Base-by-base conservation (phyloP, 257 asterid genomes). In the Solanum sejunctum region DNA sequence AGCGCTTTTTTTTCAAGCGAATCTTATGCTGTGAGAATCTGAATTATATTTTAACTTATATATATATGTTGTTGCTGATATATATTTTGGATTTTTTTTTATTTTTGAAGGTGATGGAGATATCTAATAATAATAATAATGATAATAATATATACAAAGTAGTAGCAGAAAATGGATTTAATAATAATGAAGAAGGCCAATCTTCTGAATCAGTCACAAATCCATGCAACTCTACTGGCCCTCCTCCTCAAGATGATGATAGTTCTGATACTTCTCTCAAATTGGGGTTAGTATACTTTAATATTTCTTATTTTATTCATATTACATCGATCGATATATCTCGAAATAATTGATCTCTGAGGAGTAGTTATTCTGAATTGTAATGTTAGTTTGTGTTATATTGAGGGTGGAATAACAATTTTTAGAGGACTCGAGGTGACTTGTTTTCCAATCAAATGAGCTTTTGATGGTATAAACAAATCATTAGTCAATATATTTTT, bases 201-300 rank as follows among this genome's bases (percentile, higher is more conserved):
- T 91, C 97, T 6, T 94, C 98, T 7, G 98, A 92, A 56, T 92
- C 98, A 12, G 88, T 94, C 10, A 86, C 89, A 28, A 92, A 91
- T 78, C 90, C 89, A 80, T 72, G 92, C 26, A 91, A 85, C 88
- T 91, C 94, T 12, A 20, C 7, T 18, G 92, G 93, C 20, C 94
- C 92, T 87, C 93, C 91, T 87, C 93, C 93, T 8, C 95, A 87
- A 85, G 95, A 93, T 51, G 89, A 86, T 58, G 94, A 89, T 43
- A 91, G 95, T 86, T 95, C 98, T 3, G 98, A 92, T 84, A 93
- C 90, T 0, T 93, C 93, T 77, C 97, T 95, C 78, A 93, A 91
- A 88, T 89, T 95, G 81, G 97, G 97, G 98, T 95, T 81, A 90
- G 98, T 83, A 32, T 32, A 58, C 71, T 43, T 32, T 7, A 67